Conservation (phyloP, 2,329 filamentous ascomycete species). For the Chaetomiaceae sp. region DNA sequence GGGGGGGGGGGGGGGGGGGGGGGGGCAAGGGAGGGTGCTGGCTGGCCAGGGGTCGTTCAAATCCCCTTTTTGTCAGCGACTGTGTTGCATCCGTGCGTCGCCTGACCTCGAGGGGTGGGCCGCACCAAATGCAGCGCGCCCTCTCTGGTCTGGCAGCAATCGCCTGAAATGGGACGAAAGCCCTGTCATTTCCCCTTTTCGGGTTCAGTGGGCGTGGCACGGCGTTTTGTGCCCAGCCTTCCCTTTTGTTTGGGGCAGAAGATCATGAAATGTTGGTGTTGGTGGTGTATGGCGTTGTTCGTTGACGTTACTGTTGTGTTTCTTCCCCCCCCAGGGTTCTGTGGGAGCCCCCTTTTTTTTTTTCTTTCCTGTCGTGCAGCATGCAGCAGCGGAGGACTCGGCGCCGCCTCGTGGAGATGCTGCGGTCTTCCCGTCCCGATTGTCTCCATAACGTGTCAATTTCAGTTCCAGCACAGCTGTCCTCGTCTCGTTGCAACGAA, state of each 20-base stretch:
- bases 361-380: too few species aligned
- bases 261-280: too few species aligned
- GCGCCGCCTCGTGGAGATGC: not conserved
- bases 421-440: not conserved
- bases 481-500: too few species aligned
- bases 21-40: too few species aligned
- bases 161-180: not conserved
- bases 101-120: not conserved
- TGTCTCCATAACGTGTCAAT: not conserved
- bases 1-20: too few species aligned
- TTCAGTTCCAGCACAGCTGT: not conserved
- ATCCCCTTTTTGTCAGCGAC: not conserved
- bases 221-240: not conserved
- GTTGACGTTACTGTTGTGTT: too few species aligned
- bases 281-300: too few species aligned
- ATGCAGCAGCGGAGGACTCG: not conserved
- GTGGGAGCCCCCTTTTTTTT: not conserved
- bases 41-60: too few species aligned
- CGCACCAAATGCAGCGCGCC: slow-evolving; percentile 10
- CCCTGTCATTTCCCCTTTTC: not conserved
- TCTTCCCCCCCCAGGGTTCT: too few species aligned
- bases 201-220: not conserved
- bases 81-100: slow-evolving; percentile 3
- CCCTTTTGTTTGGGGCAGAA: too few species aligned
- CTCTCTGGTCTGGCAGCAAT: not conserved